Evolutionary conservation across 1,284 basidiomycete species (phyloP).

Genomic region (Flammula alnicola): DNA sequence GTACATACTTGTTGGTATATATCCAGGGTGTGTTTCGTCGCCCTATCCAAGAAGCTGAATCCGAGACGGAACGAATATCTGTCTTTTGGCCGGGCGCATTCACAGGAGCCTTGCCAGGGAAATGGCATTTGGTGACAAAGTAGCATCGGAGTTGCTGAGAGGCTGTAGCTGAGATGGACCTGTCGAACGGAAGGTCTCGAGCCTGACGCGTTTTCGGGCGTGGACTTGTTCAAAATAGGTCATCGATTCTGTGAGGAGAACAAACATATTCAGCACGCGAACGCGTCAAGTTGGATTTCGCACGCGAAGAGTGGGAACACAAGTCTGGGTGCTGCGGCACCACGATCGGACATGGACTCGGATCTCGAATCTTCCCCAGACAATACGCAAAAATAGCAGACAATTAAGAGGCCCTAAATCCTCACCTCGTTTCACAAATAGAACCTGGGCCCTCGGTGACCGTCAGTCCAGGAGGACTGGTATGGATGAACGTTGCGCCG

Average conservation of each 20-base stretch:
- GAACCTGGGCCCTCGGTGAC: constrained; percentile 85
- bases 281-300: neutral
- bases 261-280: neutral
- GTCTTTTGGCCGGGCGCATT: constrained; percentile 59
- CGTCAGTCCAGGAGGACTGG: constrained; percentile 84
- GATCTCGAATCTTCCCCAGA: too few species aligned
- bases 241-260: constrained; percentile 73
- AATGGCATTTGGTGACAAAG: constrained; percentile 91
- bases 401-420: constrained; percentile 5
- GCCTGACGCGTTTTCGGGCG: constrained; percentile 82
- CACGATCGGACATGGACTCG: neutral
- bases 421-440: constrained; percentile 77
- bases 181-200: constrained; percentile 96
- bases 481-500: constrained; percentile 98
- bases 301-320: neutral
- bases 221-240: constrained; percentile 86
- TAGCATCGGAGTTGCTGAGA: constrained; percentile 97
- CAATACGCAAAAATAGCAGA: neutral
- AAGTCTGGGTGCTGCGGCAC: neutral
- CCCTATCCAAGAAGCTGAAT: constrained; percentile 95
- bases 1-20: constrained; percentile 78
- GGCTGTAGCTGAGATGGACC: constrained; percentile 89
- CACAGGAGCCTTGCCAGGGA: constrained; percentile 63
- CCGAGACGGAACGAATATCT: constrained; percentile 90
- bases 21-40: constrained; percentile 89